Conservation (phyloP, 345 rosid species). For the Lumnitzera racemosa region DNA sequence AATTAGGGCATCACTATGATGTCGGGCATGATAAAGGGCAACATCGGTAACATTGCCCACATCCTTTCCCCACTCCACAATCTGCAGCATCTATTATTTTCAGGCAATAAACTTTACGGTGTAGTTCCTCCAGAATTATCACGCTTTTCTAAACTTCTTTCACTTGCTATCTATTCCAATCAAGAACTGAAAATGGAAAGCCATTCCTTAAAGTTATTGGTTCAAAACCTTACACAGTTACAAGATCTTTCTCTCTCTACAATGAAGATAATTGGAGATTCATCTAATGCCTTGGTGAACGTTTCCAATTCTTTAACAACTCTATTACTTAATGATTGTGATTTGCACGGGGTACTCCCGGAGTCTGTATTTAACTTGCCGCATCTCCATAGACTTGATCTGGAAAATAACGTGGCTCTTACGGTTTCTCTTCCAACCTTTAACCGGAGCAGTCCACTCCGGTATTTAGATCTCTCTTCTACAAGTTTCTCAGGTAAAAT, state of each 20-base stretch:
- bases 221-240: slow-evolving; percentile 9
- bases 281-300: slow-evolving; percentile 4
- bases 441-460: too few species aligned
- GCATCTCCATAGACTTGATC: too few species aligned
- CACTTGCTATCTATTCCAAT: slow-evolving; percentile 1
- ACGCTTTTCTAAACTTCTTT: slow-evolving; percentile 8
- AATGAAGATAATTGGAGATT: background rate
- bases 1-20: slow-evolving; percentile 9
- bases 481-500: too few species aligned
- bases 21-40: slow-evolving; percentile 1
- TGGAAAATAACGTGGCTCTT: too few species aligned
- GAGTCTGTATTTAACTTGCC: too few species aligned
- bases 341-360: background rate
- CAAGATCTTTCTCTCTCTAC: background rate
- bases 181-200: too few species aligned
- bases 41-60: background rate
- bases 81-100: background rate
- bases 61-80: slow-evolving; percentile 2
- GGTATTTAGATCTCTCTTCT: too few species aligned
- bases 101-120: background rate
- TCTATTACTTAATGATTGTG: background rate
- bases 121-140: slow-evolving; percentile 6
- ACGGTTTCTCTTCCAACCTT: too few species aligned
- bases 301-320: slow-evolving; percentile 5
- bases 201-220: background rate